phyloP scores from a whole-genome alignment of 257 asterid species.

The Parsonsia alboflavescens region DNA sequence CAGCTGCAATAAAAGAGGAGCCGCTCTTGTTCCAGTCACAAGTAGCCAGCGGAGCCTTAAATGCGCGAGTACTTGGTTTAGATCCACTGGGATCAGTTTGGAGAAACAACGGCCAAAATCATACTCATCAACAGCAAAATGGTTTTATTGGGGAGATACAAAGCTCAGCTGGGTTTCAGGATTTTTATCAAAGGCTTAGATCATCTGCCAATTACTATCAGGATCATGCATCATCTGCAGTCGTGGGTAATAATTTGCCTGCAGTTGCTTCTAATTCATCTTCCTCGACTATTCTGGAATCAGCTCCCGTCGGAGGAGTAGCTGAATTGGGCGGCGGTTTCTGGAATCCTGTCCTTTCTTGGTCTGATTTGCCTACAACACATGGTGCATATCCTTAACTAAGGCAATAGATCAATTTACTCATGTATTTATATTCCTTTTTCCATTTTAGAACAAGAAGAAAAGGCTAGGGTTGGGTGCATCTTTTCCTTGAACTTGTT shows the following conservation, averaged over 20 bases:
- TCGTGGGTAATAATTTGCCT: constrained; percentile 24
- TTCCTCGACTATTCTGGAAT: constrained; percentile 47
- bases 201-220: constrained; percentile 35
- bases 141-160: constrained; percentile 40
- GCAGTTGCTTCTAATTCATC: constrained; percentile 27
- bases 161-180: constrained; percentile 43
- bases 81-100: constrained; percentile 30
- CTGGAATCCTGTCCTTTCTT: constrained; percentile 44
- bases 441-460: constrained; percentile 16
- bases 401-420: background rate
- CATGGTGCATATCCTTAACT: constrained; percentile 50
- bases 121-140: constrained; percentile 21
- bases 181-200: constrained; percentile 51
- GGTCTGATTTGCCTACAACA: constrained; percentile 57
- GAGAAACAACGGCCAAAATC: constrained; percentile 29
- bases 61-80: constrained; percentile 28
- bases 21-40: constrained; percentile 16
- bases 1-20: constrained; percentile 36
- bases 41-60: background rate
- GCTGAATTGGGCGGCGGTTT: constrained; percentile 39
- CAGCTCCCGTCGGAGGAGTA: constrained; percentile 52
- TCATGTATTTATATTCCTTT: background rate
- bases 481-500: background rate
- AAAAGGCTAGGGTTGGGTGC: constrained; percentile 18
- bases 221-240: constrained; percentile 31